Evolutionary conservation across 225 moss, liverwort and hornwort species (phyloP).

Genomic region (Anthoceros angustus): DNA sequence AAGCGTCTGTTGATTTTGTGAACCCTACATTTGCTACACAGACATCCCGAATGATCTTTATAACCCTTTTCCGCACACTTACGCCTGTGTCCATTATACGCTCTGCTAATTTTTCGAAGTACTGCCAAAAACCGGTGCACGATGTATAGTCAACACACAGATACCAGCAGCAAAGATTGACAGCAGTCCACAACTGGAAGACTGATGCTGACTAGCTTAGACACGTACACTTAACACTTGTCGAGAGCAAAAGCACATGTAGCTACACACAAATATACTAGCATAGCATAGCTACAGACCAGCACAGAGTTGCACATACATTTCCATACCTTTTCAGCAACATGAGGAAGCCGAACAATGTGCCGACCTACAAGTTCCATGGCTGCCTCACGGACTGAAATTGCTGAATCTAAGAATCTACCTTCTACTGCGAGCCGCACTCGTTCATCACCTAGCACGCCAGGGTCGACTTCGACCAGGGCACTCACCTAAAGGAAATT

Average conservation of each 20-base stretch:
- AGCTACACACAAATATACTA: not conserved
- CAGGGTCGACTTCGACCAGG: constrained; percentile 81
- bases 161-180: not conserved
- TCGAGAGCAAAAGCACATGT: too few species aligned
- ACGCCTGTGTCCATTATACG: constrained; percentile 99
- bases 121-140: constrained; percentile 23
- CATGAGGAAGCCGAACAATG: constrained; percentile 82
- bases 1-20: constrained; percentile 72
- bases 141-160: not conserved
- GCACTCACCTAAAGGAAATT: constrained; percentile 49
- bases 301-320: not conserved
- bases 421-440: constrained; percentile 94
- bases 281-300: not conserved
- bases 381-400: constrained; percentile 94
- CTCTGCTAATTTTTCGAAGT: constrained; percentile 89
- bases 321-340: constrained; percentile 54
- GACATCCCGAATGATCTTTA: constrained; percentile 94
- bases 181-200: too few species aligned
- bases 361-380: constrained; percentile 97
- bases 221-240: too few species aligned
- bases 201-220: too few species aligned
- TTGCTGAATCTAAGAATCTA: constrained; percentile 90
- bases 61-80: constrained; percentile 94
- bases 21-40: constrained; percentile 77
- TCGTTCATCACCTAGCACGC: constrained; percentile 79